Evolutionary conservation across 257 asterid species (phyloP), one percentile per base, ranked within the genome.

Genomic region (Salvia miltiorrhiza): DNA sequence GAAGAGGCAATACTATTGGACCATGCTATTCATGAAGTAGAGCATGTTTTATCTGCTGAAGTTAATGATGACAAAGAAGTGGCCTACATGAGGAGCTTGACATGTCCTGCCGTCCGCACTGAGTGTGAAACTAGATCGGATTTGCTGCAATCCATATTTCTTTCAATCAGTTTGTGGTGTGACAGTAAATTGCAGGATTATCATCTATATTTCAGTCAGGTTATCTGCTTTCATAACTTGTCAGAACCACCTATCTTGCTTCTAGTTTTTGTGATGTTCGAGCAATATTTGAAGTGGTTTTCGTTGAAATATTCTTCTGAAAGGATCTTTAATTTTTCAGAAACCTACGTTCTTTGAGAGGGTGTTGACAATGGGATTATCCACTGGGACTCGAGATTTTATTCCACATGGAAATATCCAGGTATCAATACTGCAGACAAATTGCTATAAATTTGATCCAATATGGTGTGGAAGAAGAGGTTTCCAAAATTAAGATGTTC

Each of bases 151-250:
- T 86, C 96, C 60, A 84, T 89, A 62, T 76, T 85, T 73, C 54
- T 69, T 58, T 88, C 99, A 69, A 89, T 90, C 70, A 72, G 90
- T 81, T 79, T 83, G 48, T 93, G 99, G 99, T 88, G 96, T 41
- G 96, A 93, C 80, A 71, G 66, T 73, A 88, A 83, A 81, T 80
- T 93, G 83, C 91, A 80, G 80, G 93, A 93, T 85, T 93, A 89
- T 80, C 97, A 90, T 78, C 82, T 81, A 62, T 84, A 82, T 81
- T 93, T 93, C 77, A 50, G 82, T 72, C 89, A 93, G 99, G 99
- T 93, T 72, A 67, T 68, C 49, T 71, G 69, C 72, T 48, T 43
- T 70, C 63, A 50, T 76, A 56, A 40, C 63, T 72, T 68, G 66
- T 35, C 67, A 55, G 50, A 52, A 40, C 58, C 35, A 63, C 54